A percentile compares a stretch with the other conserved stretches of the same genome.
phyloP scores from a whole-genome alignment of 2,329 filamentous ascomycete species.

The Mycogone perniciosa region DNA sequence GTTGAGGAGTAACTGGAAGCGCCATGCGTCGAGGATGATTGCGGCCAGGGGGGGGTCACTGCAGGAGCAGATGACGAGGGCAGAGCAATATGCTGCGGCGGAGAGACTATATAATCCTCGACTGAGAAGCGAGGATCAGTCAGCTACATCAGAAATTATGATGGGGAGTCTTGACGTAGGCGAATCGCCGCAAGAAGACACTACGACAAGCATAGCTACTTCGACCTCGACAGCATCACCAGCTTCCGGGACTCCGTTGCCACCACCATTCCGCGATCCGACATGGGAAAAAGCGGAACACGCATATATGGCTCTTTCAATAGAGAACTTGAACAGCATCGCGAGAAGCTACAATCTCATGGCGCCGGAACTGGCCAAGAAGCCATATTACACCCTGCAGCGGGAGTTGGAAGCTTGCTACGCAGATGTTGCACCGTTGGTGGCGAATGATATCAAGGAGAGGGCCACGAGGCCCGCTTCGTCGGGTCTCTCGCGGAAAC shows the following conservation, averaged over 20 bases:
- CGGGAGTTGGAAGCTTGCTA: conserved; percentile 78
- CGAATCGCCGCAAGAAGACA: not conserved
- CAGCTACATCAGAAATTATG: not conserved
- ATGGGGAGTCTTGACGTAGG: not conserved
- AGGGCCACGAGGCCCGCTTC: conserved; percentile 49
- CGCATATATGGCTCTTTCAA: conserved; percentile 68
- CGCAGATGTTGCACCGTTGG: conserved; percentile 72
- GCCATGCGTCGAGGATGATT: conserved; percentile 74
- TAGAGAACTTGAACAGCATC: conserved; percentile 71
- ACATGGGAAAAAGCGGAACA: conserved; percentile 67
- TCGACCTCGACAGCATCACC: conserved; percentile 10
- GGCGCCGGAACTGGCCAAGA: conserved; percentile 86
- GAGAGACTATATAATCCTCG: conserved; percentile 62
- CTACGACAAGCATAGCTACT: not conserved
- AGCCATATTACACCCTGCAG: conserved; percentile 80
- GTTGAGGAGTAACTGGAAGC: conserved; percentile 76
- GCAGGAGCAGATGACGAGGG: conserved; percentile 63
- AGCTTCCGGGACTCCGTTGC: conserved; percentile 29
- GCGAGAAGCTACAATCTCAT: conserved; percentile 90
- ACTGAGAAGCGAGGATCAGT: conserved; percentile 33
- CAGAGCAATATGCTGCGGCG: conserved; percentile 67
- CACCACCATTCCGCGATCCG: conserved; percentile 67
- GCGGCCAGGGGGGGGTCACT: conserved; percentile 69
- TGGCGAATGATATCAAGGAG: conserved; percentile 66
- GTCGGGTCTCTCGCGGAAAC: conserved; percentile 22